Base-by-base conservation (phyloP, 306 rosid genomes). In the Acacia acuminata region DNA sequence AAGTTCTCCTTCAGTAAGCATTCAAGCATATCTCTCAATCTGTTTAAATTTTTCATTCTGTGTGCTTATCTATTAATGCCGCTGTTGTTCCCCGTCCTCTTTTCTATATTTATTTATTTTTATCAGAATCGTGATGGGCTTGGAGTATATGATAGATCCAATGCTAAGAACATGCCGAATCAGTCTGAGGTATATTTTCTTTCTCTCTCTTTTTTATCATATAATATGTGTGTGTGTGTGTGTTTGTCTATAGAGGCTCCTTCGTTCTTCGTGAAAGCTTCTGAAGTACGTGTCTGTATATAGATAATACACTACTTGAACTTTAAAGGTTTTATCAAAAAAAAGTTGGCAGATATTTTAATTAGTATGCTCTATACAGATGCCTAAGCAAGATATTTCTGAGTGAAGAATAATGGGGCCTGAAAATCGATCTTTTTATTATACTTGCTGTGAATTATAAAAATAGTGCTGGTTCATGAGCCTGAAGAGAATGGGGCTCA, bases 1-100 rank as follows among this genome's bases (percentile, higher is more conserved):
- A 82, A 87, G 68, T 81, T 78, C 96, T 70, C 88, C 91, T 74
- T 73, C 94, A 27, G 98, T 96, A 88, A 88, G 94, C 67, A 82
- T 74, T 85, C 55, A 38, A 77, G 13, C 78, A 47, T 58, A 61
- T 60, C 4, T 80, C 8, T 79, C 82, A 81, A 73, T 71, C 30
- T 78, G 55, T 69, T 79, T 22, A 38, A 45, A 16, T 0, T 56
- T 80, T 82, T 51, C 20, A 76, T 69, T 75, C 64, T 40, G 78
- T 25, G 55, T 76, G 40, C 82, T 78, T 9, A 71, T 82, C 30
- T 78, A 14, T 72, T 77, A 84, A 75, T 47, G 53, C 60, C 24
- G 79, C 22, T 82, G 66, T 55, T 36, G 22, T 71, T 36, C 42
- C 45, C 68, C 55, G 36, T 67, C 30, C 14, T 53, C 8, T 79